phyloP scores from a whole-genome alignment of 2,329 filamentous ascomycete species.

The Canariomyces notabilis region DNA sequence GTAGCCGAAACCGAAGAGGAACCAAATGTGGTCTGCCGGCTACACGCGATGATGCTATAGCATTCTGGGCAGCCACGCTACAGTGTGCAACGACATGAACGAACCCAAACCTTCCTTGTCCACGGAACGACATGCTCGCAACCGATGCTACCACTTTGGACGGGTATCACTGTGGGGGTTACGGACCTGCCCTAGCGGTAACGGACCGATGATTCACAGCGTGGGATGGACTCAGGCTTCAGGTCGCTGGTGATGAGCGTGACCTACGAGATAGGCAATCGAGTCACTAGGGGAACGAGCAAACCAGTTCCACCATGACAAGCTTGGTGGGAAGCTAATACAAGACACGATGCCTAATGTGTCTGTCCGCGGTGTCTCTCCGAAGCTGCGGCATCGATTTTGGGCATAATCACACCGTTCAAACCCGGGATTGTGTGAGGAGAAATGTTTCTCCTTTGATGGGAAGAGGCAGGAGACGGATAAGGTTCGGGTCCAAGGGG shows the following conservation, averaged over 20 bases:
- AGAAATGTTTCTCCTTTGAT: too few species aligned
- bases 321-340: not conserved
- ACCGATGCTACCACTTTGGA: constrained; percentile 3
- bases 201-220: not conserved
- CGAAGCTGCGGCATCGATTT: constrained; percentile 16
- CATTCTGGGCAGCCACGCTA: not conserved
- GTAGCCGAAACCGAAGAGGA: too few species aligned
- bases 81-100: not conserved
- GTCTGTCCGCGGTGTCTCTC: constrained; percentile 5
- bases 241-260: not conserved
- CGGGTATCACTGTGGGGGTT: constrained; percentile 1
- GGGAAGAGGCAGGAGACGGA: constrained; percentile 1
- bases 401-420: constrained; percentile 13
- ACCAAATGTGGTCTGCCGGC: not conserved
- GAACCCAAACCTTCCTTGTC: not conserved
- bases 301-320: not conserved
- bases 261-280: too few species aligned
- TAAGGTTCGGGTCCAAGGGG: too few species aligned
- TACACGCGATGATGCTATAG: not conserved
- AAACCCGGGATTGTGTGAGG: too few species aligned
- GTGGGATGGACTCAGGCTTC: not conserved
- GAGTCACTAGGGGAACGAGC: not conserved
- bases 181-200: not conserved
- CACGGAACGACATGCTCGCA: not conserved
- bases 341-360: constrained; percentile 8